A percentile compares a stretch with the other conserved stretches of the same genome.
Conservation (phyloP, 371 early-diverging fungal species). For the Mycotypha africana region DNA sequence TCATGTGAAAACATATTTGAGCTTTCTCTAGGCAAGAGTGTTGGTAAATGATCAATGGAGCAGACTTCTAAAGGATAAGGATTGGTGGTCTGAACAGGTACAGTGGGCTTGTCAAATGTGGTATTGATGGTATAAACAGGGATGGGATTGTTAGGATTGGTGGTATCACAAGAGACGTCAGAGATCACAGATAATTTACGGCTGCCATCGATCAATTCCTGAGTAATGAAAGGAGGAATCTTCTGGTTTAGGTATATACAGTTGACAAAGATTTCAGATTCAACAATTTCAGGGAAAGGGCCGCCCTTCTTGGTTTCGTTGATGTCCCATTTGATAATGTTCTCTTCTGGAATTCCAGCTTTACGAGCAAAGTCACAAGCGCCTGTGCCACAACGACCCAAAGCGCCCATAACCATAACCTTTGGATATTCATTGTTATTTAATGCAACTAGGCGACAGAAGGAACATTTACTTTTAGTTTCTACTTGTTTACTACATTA, state of each 20-base stretch:
- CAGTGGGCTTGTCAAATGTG: conserved; percentile 88
- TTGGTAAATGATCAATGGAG: conserved; percentile 96
- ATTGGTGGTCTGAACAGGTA: conserved; percentile 60
- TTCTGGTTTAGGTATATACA: conserved; percentile 91
- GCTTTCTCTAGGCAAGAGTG: conserved; percentile 90
- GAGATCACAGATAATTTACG: conserved; percentile 80
- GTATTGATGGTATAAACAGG: conserved; percentile 90
- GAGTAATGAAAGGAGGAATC: conserved; percentile 93
- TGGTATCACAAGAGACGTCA: conserved; percentile 96
- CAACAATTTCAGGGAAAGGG: conserved; percentile 89
- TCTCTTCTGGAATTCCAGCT: conserved; percentile 83
- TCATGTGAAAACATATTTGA: conserved; percentile 83
- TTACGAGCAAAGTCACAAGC: conserved; percentile 80
- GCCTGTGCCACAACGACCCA: conserved; percentile 94
- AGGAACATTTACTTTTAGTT: too few species aligned
- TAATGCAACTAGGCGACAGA: conserved; percentile 24
- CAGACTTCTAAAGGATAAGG: conserved; percentile 77
- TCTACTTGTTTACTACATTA: too few species aligned
- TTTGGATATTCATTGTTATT: conserved; percentile 66
- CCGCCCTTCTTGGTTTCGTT: conserved; percentile 91
- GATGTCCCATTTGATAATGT: conserved; percentile 94
- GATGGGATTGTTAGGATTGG: conserved; percentile 95
- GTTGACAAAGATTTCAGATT: conserved; percentile 93
- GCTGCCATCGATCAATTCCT: conserved; percentile 63
- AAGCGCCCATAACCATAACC: conserved; percentile 96